Evolutionary conservation across 2,329 filamentous ascomycete genomes (phyloP).

Genomic region (Nigrospora oryzae): DNA sequence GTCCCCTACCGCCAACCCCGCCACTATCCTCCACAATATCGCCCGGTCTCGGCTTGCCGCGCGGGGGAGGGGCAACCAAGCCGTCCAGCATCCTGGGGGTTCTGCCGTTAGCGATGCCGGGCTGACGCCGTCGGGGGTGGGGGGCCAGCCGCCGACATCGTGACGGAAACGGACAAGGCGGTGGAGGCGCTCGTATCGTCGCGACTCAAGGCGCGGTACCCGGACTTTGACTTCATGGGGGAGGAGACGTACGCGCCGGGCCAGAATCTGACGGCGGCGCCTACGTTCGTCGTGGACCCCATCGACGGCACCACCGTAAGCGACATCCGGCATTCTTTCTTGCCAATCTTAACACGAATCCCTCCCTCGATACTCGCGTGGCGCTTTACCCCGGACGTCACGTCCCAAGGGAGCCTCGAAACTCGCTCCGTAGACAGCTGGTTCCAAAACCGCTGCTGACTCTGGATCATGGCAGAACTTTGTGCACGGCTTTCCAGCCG

Average conservation of each 20-base stretch:
- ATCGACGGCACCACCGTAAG: conserved; percentile 76
- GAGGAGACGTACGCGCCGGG: conserved; percentile 71
- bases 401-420: too few species aligned
- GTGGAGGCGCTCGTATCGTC: conserved; percentile 54
- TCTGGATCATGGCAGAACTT: too few species aligned
- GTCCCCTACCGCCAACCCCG: conserved; percentile 9
- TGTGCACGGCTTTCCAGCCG: conserved; percentile 65
- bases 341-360: too few species aligned
- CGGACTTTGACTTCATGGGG: conserved; percentile 57
- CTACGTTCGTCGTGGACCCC: conserved; percentile 75
- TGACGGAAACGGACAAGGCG: conserved; percentile 59
- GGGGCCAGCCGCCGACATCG: conserved; percentile 53
- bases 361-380: too few species aligned
- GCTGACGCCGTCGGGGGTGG: too few species aligned
- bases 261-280: conserved; percentile 49
- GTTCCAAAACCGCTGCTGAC: too few species aligned
- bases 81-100: too few species aligned
- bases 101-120: too few species aligned
- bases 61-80: too few species aligned
- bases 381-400: too few species aligned
- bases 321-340: too few species aligned
- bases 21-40: conserved; percentile 10
- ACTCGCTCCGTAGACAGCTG: too few species aligned
- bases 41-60: not conserved
- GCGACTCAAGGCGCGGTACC: conserved; percentile 43